These are phyloP conservation scores for Salvia splendens DNA, from an alignment of 257 asterid genomes.

Conservation along the genomic window DNA sequence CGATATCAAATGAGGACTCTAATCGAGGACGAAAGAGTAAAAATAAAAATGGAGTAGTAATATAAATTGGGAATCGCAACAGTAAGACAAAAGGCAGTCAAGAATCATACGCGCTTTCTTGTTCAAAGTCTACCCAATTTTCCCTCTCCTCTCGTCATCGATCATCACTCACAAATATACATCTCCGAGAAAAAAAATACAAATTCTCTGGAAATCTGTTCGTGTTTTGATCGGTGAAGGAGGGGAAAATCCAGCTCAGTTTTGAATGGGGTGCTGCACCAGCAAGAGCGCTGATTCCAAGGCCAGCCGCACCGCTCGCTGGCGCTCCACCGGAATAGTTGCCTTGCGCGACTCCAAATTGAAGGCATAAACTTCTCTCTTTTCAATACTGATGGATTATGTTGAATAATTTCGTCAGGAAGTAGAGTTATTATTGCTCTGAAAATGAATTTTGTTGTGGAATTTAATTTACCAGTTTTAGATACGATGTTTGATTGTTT, in stretches of 20 bases:
- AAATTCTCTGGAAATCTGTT: neutral
- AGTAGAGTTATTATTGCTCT: conserved; percentile 4
- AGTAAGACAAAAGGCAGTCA: conserved; percentile 12
- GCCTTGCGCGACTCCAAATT: conserved; percentile 90
- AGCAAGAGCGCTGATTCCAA: conserved; percentile 71
- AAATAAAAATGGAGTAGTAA: neutral
- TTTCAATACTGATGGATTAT: neutral
- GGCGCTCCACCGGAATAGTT: conserved; percentile 98
- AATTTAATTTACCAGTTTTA: conserved; percentile 2
- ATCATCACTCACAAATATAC: conserved; percentile 30
- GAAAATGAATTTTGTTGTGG: neutral
- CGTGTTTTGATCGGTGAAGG: conserved; percentile 39
- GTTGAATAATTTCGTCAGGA: neutral
- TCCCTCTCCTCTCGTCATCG: conserved; percentile 24
- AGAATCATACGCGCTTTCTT: conserved; percentile 48
- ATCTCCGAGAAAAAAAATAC: neutral
- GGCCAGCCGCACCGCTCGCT: conserved; percentile 68
- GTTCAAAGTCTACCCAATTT: conserved; percentile 44
- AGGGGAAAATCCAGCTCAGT: conserved; percentile 15
- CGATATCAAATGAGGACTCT: no score
- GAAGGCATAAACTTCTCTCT: conserved; percentile 48
- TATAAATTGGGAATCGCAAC: neutral
- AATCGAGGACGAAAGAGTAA: no score
- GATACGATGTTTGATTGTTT: conserved; percentile 4
- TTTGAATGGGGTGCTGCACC: conserved; percentile 77